Evolutionary conservation across 768 basidiomycete species (phyloP).

Genomic region (Fibroporia radiculosa): DNA sequence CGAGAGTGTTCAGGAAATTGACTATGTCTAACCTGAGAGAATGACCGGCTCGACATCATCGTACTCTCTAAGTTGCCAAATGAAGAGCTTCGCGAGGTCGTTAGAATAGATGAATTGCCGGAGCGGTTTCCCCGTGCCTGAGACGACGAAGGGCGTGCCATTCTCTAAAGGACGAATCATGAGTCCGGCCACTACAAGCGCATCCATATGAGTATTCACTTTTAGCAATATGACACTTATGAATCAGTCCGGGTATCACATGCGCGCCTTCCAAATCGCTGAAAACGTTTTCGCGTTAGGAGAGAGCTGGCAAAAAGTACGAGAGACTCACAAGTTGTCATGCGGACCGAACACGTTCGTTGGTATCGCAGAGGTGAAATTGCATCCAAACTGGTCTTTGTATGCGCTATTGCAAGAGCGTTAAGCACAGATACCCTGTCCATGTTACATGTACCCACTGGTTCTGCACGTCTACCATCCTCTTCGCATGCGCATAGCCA

Average conservation of each 20-base stretch:
- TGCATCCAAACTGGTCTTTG: slow-evolving; percentile 90
- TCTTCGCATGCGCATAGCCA: slow-evolving; percentile 94
- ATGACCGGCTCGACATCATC: slow-evolving; percentile 91
- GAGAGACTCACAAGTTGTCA: slow-evolving; percentile 73
- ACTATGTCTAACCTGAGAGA: slow-evolving; percentile 62
- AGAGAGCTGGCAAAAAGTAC: not conserved
- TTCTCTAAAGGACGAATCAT: slow-evolving; percentile 46
- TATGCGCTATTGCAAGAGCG: slow-evolving; percentile 57
- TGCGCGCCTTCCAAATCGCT: slow-evolving; percentile 87
- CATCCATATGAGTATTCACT: slow-evolving; percentile 36
- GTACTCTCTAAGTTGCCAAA: slow-evolving; percentile 88
- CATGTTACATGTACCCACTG: slow-evolving; percentile 45
- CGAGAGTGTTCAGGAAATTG: too few species aligned
- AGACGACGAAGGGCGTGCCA: slow-evolving; percentile 77
- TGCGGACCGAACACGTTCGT: slow-evolving; percentile 95
- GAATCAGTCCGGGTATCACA: slow-evolving; percentile 90
- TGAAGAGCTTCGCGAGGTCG: slow-evolving; percentile 91
- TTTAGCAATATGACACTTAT: slow-evolving; percentile 89
- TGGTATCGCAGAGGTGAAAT: slow-evolving; percentile 94
- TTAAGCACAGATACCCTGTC: not conserved
- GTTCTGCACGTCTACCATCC: slow-evolving; percentile 93
- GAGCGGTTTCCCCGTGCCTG: slow-evolving; percentile 85
- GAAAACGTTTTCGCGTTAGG: not conserved
- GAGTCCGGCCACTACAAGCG: not conserved
- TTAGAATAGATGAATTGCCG: slow-evolving; percentile 98